Conservation (phyloP, 352 stramenopile species). For the Phytophthora crassamura region DNA sequence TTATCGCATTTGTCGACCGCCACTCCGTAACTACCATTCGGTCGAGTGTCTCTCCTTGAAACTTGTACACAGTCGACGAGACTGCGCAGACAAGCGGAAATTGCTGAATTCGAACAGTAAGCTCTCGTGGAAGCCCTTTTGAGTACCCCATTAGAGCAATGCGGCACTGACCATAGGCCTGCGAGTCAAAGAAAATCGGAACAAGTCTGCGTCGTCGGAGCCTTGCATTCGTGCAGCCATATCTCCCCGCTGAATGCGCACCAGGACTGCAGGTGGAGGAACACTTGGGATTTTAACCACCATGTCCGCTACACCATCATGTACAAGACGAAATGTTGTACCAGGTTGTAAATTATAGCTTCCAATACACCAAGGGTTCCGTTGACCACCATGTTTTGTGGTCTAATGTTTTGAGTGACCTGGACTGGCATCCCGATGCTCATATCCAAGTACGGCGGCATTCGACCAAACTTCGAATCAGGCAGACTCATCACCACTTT, state of each 20-base stretch:
- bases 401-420: slow-evolving; percentile 17
- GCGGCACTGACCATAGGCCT: background rate
- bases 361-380: slow-evolving; percentile 11
- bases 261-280: background rate
- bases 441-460: slow-evolving; percentile 17
- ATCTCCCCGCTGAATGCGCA: background rate
- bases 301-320: background rate
- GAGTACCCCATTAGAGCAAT: slow-evolving; percentile 3
- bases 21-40: slow-evolving; percentile 18
- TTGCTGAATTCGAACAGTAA: slow-evolving; percentile 11
- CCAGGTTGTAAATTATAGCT: background rate
- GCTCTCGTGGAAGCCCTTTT: background rate
- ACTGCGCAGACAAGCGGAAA: slow-evolving; percentile 22
- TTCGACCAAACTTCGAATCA: slow-evolving; percentile 1
- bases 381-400: slow-evolving; percentile 16
- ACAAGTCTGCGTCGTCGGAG: slow-evolving; percentile 1
- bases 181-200: slow-evolving; percentile 5
- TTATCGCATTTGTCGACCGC: background rate
- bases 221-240: background rate
- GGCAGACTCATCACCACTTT: background rate
- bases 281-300: slow-evolving; percentile 1
- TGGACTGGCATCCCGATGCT: slow-evolving; percentile 13
- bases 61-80: slow-evolving; percentile 19
- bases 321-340: slow-evolving; percentile 6
- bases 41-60: slow-evolving; percentile 18